Evolutionary conservation across 768 basidiomycete species (phyloP).

Genomic region (Mycena galopus): DNA sequence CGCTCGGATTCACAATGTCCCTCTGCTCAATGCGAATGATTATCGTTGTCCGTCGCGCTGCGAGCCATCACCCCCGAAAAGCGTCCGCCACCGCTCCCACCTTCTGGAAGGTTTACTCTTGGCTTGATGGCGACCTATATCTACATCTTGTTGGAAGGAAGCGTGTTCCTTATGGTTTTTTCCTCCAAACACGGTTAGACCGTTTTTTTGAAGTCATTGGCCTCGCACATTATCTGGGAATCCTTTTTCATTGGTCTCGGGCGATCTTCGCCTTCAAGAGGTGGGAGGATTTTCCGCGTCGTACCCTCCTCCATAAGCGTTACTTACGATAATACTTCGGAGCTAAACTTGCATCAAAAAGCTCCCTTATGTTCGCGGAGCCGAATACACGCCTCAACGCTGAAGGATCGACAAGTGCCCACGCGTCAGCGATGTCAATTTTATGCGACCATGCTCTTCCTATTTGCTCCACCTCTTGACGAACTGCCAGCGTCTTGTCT

Average conservation of each 20-base stretch:
- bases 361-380: background rate
- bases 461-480: too few relatives aligned
- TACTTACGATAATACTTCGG: background rate
- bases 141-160: constrained; percentile 12
- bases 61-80: constrained; percentile 3
- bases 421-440: background rate
- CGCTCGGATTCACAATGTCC: background rate
- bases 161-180: constrained; percentile 17
- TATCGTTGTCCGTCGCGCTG: background rate
- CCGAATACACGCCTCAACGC: background rate
- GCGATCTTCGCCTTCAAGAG: background rate
- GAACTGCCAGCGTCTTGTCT: too few relatives aligned
- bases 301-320: background rate
- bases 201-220: constrained; percentile 6
- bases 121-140: constrained; percentile 8
- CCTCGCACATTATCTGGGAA: background rate
- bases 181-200: constrained; percentile 32
- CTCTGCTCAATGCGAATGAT: too few relatives aligned
- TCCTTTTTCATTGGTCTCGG: background rate
- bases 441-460: too few relatives aligned
- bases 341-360: background rate
- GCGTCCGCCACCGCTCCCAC: constrained; percentile 14
- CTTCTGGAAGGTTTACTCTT: constrained; percentile 12
- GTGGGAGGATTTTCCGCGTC: background rate
- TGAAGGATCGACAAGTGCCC: background rate